phyloP scores from a whole-genome alignment of 2,329 filamentous ascomycete species.

The Exophiala aquamarina region DNA sequence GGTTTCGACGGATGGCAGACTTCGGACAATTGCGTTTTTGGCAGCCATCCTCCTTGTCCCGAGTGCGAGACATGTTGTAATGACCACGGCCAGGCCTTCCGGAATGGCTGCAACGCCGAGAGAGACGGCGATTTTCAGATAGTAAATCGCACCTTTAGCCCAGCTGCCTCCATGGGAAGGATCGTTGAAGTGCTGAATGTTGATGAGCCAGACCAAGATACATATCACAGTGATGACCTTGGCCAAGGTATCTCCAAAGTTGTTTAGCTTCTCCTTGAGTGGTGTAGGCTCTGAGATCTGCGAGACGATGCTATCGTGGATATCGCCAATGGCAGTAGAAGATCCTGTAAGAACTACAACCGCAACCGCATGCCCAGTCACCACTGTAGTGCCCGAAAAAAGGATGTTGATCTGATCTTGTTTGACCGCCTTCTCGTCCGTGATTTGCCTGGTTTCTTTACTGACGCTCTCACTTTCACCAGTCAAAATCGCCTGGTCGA shows the following conservation, averaged over 20 bases:
- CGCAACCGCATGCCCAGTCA: conserved; percentile 88
- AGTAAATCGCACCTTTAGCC: conserved; percentile 98
- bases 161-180: conserved; percentile 90
- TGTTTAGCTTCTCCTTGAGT: conserved; percentile 97
- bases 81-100: conserved; percentile 86
- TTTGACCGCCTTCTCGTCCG: conserved; percentile 83
- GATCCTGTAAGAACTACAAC: conserved; percentile 87
- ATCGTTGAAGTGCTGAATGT: conserved; percentile 95
- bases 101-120: conserved; percentile 73
- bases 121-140: conserved; percentile 98
- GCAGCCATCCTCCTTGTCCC: conserved; percentile 98
- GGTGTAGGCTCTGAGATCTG: conserved; percentile 98
- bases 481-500: conserved; percentile 96
- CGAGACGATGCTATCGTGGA: conserved; percentile 96
- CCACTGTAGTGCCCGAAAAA: conserved; percentile 96
- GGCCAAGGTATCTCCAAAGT: conserved; percentile 92
- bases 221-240: conserved; percentile 99
- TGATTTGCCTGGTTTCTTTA: conserved; percentile 71
- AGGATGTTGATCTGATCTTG: conserved; percentile 98
- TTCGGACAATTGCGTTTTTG: conserved; percentile 96
- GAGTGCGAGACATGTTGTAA: conserved; percentile 95
- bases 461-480: conserved; percentile 96
- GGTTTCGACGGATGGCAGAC: conserved; percentile 93
- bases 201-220: conserved; percentile 95
- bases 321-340: conserved; percentile 94